These are phyloP conservation scores for Boletus rex-veris DNA, from an alignment of 768 basidiomycete genomes.

Conservation along the genomic window DNA sequence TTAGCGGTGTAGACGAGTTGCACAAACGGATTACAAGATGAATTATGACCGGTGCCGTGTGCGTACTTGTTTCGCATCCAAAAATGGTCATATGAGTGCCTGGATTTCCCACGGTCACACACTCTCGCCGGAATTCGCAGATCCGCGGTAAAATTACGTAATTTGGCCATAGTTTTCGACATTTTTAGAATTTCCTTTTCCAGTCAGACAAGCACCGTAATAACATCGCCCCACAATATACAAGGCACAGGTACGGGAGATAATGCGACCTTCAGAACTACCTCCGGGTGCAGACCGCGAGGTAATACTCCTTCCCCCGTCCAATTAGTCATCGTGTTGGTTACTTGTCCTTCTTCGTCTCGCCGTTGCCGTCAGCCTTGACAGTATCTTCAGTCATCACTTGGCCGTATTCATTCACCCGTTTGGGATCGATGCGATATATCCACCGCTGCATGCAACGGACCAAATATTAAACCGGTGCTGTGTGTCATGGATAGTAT, in stretches of 20 bases:
- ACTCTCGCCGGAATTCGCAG: neutral
- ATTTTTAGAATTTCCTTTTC: conserved; percentile 9
- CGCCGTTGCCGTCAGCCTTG: conserved; percentile 37
- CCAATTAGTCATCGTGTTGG: neutral
- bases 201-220: neutral
- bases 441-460: conserved; percentile 75
- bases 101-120: conserved; percentile 22
- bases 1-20: conserved; percentile 20
- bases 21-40: conserved; percentile 30
- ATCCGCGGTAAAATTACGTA: neutral
- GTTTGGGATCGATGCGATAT: conserved; percentile 91
- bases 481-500: conserved; percentile 2
- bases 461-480: conserved; percentile 11
- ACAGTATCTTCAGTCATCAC: conserved; percentile 54
- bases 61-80: conserved; percentile 23
- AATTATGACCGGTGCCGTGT: conserved; percentile 31
- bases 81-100: conserved; percentile 19
- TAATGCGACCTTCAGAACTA: conserved; percentile 10
- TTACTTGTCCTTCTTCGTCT: conserved; percentile 59
- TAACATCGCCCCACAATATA: no score
- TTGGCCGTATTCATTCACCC: conserved; percentile 96
- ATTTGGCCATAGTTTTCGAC: conserved; percentile 8
- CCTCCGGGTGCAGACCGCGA: neutral
- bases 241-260: conserved; percentile 9
- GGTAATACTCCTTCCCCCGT: conserved; percentile 5